These are phyloP conservation scores for Escovopsis weberi DNA, from an alignment of 2,329 filamentous ascomycete genomes.

Conservation along the genomic window DNA sequence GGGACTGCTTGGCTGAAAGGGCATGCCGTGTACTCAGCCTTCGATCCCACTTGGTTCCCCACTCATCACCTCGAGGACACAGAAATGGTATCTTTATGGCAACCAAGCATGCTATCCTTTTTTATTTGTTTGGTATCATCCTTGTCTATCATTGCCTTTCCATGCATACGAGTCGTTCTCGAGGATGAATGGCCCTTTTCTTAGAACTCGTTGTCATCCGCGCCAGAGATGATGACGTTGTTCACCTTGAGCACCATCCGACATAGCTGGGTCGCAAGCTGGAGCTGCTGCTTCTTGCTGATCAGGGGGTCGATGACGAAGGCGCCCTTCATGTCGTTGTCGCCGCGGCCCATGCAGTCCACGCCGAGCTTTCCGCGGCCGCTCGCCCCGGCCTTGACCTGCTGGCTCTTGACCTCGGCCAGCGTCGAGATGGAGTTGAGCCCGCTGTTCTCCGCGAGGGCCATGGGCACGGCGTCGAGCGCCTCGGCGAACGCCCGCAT, in stretches of 20 bases:
- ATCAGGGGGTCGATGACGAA: conserved; percentile 98
- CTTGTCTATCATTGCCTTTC: conserved; percentile 5
- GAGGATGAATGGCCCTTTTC: conserved; percentile 5
- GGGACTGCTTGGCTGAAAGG: no score
- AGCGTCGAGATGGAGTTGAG: conserved; percentile 91
- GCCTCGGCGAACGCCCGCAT: conserved; percentile 98
- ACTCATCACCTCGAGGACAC: neutral
- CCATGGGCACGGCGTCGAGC: conserved; percentile 86
- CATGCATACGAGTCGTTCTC: neutral
- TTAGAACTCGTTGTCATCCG: conserved; percentile 78
- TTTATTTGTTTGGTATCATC: conserved; percentile 10
- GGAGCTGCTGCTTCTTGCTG: conserved; percentile 91
- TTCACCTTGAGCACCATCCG: conserved; percentile 97
- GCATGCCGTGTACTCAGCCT: neutral
- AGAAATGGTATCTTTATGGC: conserved; percentile 5
- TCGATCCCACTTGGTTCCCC: no score
- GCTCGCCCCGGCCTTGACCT: conserved; percentile 56
- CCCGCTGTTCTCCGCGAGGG: conserved; percentile 92
- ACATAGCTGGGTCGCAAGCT: conserved; percentile 92
- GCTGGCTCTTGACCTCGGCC: conserved; percentile 88
- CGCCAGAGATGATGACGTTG: conserved; percentile 85
- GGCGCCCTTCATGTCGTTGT: conserved; percentile 93
- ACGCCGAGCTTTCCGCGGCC: conserved; percentile 60
- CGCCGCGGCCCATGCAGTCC: conserved; percentile 93
- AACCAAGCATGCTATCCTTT: conserved; percentile 7